Base-by-base conservation (phyloP, 805 yeast species). In the Metschnikowia amazonensis region DNA sequence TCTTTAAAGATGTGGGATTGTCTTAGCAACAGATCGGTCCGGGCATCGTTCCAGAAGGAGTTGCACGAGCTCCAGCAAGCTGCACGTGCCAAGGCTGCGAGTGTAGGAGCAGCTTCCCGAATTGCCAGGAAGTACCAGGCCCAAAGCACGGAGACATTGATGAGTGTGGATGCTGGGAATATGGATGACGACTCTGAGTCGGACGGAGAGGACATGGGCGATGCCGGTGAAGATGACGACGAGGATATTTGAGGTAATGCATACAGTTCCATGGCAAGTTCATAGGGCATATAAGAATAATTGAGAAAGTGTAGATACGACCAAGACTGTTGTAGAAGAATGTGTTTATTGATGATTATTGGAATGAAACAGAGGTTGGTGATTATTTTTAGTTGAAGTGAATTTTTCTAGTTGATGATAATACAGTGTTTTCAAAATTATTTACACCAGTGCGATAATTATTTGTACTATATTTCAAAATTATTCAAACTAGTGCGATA, bases 1-100 rank as follows among this genome's bases (percentile, higher is more conserved):
- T 84, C 86, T 11, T 72, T 94, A 64, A 90, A 89, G 70, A 77
- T 94, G 70, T 94, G 97, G 96, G 98, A 94, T 67, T 76, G 83
- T 7, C 86, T 90, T 63, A 79, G 88, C 43, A 94, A 94, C 69
- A 72, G 79, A 50, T 75, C 92, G 13, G 90, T 90, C 16, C 79
- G 96, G 58, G 72, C 72, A 38, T 69, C 85, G 2, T 84, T 92
- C 66, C 78, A 76, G 39, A 74, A 69, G 9, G 84, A 83, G 48
- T 70, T 87, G 60, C 69, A 63, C 42, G 62, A 60, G 2, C 64
- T 85, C 42, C 88, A 84, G 67, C 57, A 51, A 10, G 58, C 58
- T 36, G 92, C 92, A 16, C 75, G 77, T 56, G 74, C 66, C 31
- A 81, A 76, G 49, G 87, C 89, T 20, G 60, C 63, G 45, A 61